phyloP scores from a whole-genome alignment of 2,329 filamentous ascomycete genomes.

The Colletotrichum sp. region DNA sequence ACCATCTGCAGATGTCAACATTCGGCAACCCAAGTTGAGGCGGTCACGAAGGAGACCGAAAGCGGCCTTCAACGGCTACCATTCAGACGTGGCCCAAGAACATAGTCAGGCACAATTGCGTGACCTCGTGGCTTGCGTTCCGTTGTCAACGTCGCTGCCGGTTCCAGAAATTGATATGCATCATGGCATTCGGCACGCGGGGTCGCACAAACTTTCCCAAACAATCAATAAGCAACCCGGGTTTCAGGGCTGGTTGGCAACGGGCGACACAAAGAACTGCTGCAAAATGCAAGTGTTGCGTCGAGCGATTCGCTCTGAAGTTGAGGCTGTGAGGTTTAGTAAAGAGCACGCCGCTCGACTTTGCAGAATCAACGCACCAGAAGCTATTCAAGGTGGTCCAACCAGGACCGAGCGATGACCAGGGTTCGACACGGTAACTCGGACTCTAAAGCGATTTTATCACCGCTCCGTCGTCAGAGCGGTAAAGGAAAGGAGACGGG shows the following conservation, averaged over 20 bases:
- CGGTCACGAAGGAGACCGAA: neutral
- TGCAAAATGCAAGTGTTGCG: neutral
- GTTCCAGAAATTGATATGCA: neutral
- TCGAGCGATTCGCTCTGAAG: neutral
- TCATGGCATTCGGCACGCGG: neutral
- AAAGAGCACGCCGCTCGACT: neutral
- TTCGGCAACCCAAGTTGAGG: slow-evolving; percentile 1
- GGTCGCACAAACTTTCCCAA: neutral
- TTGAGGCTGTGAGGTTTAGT: neutral
- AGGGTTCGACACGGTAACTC: neutral
- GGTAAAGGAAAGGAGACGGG: neutral
- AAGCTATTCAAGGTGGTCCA: neutral
- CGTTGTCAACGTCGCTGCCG: neutral
- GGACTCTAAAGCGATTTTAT: neutral
- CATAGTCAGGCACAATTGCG: neutral
- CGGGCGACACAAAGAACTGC: neutral
- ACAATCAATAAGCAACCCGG: neutral
- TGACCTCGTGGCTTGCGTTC: neutral
- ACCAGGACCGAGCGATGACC: neutral
- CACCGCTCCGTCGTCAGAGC: slow-evolving; percentile 1
- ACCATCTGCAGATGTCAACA: slow-evolving; percentile 4
- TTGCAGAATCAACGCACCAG: neutral
- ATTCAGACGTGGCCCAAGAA: neutral
- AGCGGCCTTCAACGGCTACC: neutral
- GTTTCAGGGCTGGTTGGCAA: neutral